Base-by-base conservation (phyloP, 2,329 filamentous ascomycete species). In the Ceratocystis huliohia region DNA sequence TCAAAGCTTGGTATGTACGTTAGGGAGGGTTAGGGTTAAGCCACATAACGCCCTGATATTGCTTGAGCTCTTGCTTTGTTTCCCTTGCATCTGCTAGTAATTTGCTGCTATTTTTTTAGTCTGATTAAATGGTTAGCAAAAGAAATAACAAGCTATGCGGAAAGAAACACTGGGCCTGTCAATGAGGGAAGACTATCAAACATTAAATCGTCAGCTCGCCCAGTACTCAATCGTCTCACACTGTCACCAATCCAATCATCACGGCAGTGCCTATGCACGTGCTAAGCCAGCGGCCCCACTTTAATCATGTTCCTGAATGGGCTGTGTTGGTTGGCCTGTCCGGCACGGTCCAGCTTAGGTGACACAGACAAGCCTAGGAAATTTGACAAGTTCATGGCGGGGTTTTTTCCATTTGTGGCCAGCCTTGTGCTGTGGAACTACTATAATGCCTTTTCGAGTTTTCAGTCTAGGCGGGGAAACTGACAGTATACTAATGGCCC, bases 221-320 rank as follows among this genome's bases (percentile, higher is more conserved):
- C 37, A 41, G 4, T 41, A 41, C 37, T 41, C 4, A 25, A 53
- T 13, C 48, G 48, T 53, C 48, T 25, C 48, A 53, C 13, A 53
- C 28, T 10, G 37, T 59, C 56, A 59, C 25, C 28, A 59, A 59
- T 20, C 25, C 56, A 59, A 59, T 59, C 25, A 59, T 17, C 28
- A 37, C 56, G 56, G 56, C 28, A 59, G 56, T 59, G 56, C 56
- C 15, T 30, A 59, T 59, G 28, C 56, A 59, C 56, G 56, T 59
- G 56, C 56, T 37, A 10, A 5, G 13, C 56, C 56, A n/a, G n/a
- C 56, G 17, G 56, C 28, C 56, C 56, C 56, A 33, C 56, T 59
- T 59, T 33, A 20, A n/a, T 33, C 5, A 59, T 37, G 56, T 59
- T 59, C 56, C 56, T 59, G 13, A 13, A 33, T 33, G 30, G 56